Evolutionary conservation across 768 basidiomycete genomes (phyloP).

Genomic region (Kwoniella newhampshirensis): DNA sequence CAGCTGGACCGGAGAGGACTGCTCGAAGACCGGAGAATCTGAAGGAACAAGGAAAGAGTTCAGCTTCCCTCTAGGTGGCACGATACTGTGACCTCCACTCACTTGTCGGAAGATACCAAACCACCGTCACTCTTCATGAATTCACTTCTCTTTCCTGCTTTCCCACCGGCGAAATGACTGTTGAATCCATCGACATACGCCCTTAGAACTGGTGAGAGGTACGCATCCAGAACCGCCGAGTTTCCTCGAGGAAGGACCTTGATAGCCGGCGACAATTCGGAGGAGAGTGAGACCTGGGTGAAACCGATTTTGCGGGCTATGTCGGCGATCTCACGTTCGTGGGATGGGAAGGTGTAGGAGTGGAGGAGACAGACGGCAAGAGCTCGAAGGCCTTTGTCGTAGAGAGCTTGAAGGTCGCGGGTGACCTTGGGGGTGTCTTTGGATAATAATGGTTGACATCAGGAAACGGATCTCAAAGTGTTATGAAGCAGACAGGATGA

Average conservation of each 20-base stretch:
- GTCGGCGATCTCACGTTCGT: constrained; percentile 70
- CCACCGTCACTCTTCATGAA: constrained; percentile 90
- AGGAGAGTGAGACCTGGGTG: constrained; percentile 61
- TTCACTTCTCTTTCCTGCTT: constrained; percentile 25
- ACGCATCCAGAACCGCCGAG: constrained; percentile 42
- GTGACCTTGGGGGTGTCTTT: constrained; percentile 54
- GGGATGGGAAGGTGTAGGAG: constrained; percentile 66
- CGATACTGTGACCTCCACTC: too few relatives aligned
- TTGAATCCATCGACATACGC: constrained; percentile 42
- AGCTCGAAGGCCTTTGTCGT: constrained; percentile 71
- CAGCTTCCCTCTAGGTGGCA: too few relatives aligned
- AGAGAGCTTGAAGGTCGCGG: constrained; percentile 67
- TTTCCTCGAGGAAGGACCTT: constrained; percentile 43
- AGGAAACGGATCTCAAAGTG: background rate
- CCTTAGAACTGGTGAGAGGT: constrained; percentile 41
- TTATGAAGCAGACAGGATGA: too few relatives aligned
- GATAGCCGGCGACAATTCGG: constrained; percentile 25
- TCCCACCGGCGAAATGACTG: constrained; percentile 35
- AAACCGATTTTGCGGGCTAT: constrained; percentile 80
- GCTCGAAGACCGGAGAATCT: constrained; percentile 92
- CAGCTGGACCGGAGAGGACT: constrained; percentile 83
- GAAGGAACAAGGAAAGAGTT: constrained; percentile 20
- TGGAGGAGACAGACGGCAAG: constrained; percentile 44
- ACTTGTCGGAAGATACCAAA: constrained; percentile 38
- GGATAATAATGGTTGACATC: background rate